phyloP scores from a whole-genome alignment of 495 filamentous ascomycete genomes.

The Melanomma pulvis-pyrius region DNA sequence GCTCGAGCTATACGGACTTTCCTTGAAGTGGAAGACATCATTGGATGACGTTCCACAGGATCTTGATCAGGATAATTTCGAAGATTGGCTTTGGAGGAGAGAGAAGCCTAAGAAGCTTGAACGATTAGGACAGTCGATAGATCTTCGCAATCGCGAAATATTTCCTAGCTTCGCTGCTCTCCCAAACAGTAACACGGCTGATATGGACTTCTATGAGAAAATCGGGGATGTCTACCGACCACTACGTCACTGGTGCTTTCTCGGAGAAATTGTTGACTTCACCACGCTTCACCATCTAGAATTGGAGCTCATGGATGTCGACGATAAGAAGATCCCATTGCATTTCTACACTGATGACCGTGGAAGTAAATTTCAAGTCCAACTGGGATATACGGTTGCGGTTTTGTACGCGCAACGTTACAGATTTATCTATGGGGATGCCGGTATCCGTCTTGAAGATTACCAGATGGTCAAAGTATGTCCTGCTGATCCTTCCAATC shows the following conservation, averaged over 20 bases:
- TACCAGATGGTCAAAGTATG: slow-evolving; percentile 40
- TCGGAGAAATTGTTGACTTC: slow-evolving; percentile 44
- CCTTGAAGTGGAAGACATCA: slow-evolving; percentile 40
- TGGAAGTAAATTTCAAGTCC: slow-evolving; percentile 40
- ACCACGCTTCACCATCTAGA: slow-evolving; percentile 36
- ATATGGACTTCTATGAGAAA: slow-evolving; percentile 37
- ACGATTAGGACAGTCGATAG: slow-evolving; percentile 28
- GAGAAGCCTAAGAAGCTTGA: slow-evolving; percentile 27
- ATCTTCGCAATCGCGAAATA: slow-evolving; percentile 35
- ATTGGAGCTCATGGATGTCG: slow-evolving; percentile 41
- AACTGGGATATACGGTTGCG: slow-evolving; percentile 43
- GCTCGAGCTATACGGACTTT: slow-evolving; percentile 29
- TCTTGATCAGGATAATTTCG: slow-evolving; percentile 38
- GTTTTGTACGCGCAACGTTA: slow-evolving; percentile 43
- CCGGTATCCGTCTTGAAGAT: slow-evolving; percentile 43
- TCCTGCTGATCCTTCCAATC: slow-evolving; percentile 15
- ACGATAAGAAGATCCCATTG: slow-evolving; percentile 36
- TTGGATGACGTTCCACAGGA: slow-evolving; percentile 38
- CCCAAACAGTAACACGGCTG: slow-evolving; percentile 31
- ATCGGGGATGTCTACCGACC: slow-evolving; percentile 25
- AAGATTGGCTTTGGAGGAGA: slow-evolving; percentile 44
- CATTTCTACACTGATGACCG: slow-evolving; percentile 44
- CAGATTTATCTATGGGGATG: slow-evolving; percentile 35
- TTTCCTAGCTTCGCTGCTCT: slow-evolving; percentile 43
- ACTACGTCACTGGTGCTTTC: slow-evolving; percentile 43